Base-by-base conservation (phyloP, 2,329 filamentous ascomycete genomes). In the Penicillium sp. region DNA sequence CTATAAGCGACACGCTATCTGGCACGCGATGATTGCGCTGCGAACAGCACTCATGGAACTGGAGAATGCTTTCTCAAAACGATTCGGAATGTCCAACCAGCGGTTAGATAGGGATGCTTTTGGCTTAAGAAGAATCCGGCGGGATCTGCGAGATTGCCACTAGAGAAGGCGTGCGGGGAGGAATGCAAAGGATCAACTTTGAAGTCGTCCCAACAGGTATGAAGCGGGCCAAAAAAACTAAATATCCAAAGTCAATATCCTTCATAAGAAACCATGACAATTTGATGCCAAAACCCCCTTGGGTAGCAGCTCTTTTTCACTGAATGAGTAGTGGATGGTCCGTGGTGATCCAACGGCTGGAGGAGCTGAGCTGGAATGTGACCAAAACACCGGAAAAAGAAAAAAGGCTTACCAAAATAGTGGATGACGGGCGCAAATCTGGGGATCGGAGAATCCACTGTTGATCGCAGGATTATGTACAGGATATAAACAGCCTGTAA, bases 161-260 rank as follows among this genome's bases (percentile, higher is more conserved):
- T 58, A 28, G 38, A 12, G 66, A 68, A 68, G 68, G 67, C 61
- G 65, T 60, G 63, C 59, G 63, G 59, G 62, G 61, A 65, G 62
- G 63, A 60, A 64, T 66, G 64, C 56, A 42, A 58, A 50, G 45
- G 53, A 17, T 53, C 45, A 26, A n/a, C 13, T 47, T 44, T 12
- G 10, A 9, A n/a, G 37, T 19, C 28, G 47, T 30, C 22, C 8
- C n/a, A 17, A 12, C 35, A 33, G 33, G 2, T n/a, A 37, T 24
- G 33, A 17, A 50, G 45, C 24, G 50, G 8, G 40, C 4, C 5
- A 19, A 17, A 24, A 10, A 4, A 38, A 28, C 51, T 53, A 19
- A n/a, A 24, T 12, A 59, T 54, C 7, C 10, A 19, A 19, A 40
- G 37, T 38, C 33, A 53, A 28, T n/a, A 53, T 17, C 12, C 13